Percentiles rank a stretch among this genome's conserved stretches.
Evolutionary conservation across 768 basidiomycete genomes (phyloP).

Genomic region (Mycena maculata): DNA sequence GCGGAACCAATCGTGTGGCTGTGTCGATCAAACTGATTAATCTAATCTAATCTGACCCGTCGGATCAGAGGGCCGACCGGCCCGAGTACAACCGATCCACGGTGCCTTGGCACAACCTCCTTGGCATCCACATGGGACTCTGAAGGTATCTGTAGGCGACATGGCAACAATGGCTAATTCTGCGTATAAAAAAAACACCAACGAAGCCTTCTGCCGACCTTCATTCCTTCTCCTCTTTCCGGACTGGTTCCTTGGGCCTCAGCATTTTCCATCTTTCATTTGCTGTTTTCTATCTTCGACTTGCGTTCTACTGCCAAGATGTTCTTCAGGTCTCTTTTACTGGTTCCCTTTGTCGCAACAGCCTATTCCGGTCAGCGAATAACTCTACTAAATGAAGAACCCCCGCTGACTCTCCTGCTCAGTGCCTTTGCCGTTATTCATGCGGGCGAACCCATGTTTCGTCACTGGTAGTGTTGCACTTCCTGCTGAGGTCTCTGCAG

Average conservation of each 20-base stretch:
- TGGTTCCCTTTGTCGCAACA: constrained; percentile 30
- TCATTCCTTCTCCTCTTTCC: constrained; percentile 18
- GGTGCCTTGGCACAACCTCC: no score
- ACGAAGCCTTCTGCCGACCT: not conserved
- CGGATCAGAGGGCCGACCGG: no score
- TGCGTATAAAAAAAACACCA: not conserved
- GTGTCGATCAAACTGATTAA: not conserved
- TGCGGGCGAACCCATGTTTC: constrained; percentile 42
- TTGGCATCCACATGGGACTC: no score
- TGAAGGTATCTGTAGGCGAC: no score
- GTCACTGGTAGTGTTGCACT: constrained; percentile 43
- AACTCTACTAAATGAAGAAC: not conserved
- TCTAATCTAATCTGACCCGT: not conserved
- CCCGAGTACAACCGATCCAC: no score
- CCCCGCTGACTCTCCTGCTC: not conserved
- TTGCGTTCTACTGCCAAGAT: constrained; percentile 26
- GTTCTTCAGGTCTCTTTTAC: constrained; percentile 34
- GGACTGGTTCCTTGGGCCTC: constrained; percentile 33
- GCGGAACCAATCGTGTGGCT: no score
- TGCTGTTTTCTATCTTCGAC: constrained; percentile 28
- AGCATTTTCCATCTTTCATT: constrained; percentile 32
- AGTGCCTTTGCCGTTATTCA: constrained; percentile 34
- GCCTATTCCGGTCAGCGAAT: constrained; percentile 23
- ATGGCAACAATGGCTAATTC: not conserved
- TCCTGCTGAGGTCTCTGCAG: constrained; percentile 41